Evolutionary conservation across 2,329 filamentous ascomycete genomes (phyloP).

Genomic region (Cryoendolithus antarcticus): DNA sequence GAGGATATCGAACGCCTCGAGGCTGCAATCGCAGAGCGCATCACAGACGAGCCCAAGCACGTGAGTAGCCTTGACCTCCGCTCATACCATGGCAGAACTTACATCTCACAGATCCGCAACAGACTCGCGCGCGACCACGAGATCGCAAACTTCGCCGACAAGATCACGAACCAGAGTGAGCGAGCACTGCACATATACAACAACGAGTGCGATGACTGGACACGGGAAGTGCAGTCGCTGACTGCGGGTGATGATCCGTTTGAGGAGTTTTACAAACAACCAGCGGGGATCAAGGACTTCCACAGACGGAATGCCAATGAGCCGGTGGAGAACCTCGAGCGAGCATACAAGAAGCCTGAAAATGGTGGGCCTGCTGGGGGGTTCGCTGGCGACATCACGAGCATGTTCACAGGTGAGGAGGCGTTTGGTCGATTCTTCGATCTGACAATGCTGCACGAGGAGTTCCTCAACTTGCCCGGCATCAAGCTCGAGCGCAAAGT

Average conservation of each 20-base stretch:
- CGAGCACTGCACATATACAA: slow-evolving; percentile 74
- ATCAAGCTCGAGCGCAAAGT: slow-evolving; percentile 56
- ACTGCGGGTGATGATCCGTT: slow-evolving; percentile 68
- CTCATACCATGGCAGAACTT: slow-evolving; percentile 9
- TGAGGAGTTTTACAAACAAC: slow-evolving; percentile 79
- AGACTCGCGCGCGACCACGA: slow-evolving; percentile 85
- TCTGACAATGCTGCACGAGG: slow-evolving; percentile 69
- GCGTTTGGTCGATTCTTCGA: slow-evolving; percentile 88
- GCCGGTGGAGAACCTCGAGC: slow-evolving; percentile 87
- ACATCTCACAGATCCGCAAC: slow-evolving; percentile 59
- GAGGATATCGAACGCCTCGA: slow-evolving; percentile 95
- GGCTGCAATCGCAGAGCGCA: slow-evolving; percentile 80
- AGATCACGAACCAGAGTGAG: slow-evolving; percentile 75
- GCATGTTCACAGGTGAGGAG: slow-evolving; percentile 92
- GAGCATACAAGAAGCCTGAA: slow-evolving; percentile 70
- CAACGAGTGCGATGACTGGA: slow-evolving; percentile 59
- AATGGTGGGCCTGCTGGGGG: slow-evolving; percentile 35
- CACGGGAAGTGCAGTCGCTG: slow-evolving; percentile 72
- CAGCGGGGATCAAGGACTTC: slow-evolving; percentile 70
- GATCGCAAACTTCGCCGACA: slow-evolving; percentile 70
- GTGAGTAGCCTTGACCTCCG: slow-evolving; percentile 38
- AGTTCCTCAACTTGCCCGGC: slow-evolving; percentile 78
- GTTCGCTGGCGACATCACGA: slow-evolving; percentile 55
- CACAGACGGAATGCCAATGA: slow-evolving; percentile 88
- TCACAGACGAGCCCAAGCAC: slow-evolving; percentile 77